Conservation (phyloP, 164 flowering plant species). For the Brasenia schreberi region DNA sequence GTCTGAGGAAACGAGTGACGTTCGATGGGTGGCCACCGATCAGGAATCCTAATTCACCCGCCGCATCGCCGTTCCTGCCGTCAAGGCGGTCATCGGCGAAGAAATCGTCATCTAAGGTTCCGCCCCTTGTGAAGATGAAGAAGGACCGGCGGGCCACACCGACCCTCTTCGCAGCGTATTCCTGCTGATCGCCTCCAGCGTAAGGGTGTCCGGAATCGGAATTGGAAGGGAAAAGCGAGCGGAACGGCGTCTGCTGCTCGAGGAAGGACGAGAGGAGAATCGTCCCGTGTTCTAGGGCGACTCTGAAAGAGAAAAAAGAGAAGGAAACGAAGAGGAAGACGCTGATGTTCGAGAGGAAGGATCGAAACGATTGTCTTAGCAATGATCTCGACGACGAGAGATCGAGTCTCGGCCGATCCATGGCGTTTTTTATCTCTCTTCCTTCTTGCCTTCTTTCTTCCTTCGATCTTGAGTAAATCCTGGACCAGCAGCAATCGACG, state of each 20-base stretch:
- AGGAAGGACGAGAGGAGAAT: conserved; percentile 53
- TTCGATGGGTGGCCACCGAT: neutral
- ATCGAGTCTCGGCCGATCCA: neutral
- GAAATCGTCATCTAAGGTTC: conserved; percentile 82
- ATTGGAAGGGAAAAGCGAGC: conserved; percentile 30
- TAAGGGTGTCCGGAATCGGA: neutral
- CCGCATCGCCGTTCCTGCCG: neutral
- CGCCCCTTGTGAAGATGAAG: conserved; percentile 74
- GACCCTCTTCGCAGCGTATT: conserved; percentile 25
- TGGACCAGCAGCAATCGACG: no score
- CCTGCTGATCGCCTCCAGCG: neutral
- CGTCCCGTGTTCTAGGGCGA: conserved; percentile 55
- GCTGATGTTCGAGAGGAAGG: conserved; percentile 32
- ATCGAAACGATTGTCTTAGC: conserved; percentile 17
- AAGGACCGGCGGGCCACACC: conserved; percentile 29
- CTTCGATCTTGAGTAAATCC: no score
- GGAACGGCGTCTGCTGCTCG: conserved; percentile 68
- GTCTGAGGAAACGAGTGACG: neutral
- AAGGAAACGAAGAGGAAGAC: conserved; percentile 59
- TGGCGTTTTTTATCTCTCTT: neutral
- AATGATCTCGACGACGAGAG: neutral
- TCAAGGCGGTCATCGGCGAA: conserved; percentile 38
- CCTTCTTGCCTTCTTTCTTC: neutral
- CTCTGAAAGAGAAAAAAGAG: conserved; percentile 65
- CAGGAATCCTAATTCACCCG: neutral